Evolutionary conservation across 805 yeast genomes (phyloP).

Genomic region (Yamadazyma insecticola): DNA sequence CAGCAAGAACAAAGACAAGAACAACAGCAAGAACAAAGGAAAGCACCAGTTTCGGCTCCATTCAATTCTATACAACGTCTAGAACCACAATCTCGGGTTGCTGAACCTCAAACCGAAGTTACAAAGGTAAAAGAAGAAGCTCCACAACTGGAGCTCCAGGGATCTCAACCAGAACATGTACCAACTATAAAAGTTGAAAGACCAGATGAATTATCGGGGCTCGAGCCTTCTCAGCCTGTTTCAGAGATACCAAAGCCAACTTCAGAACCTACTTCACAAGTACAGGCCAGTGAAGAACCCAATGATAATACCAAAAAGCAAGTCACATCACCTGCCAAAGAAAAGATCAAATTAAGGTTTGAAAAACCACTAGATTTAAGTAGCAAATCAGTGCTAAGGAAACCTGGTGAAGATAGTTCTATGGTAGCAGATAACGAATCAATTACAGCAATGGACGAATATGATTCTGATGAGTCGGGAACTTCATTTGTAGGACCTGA

Average conservation of each 20-base stretch:
- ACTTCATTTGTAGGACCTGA: too few relatives aligned
- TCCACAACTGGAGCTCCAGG: too few relatives aligned
- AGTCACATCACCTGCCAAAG: too few relatives aligned
- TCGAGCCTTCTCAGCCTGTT: too few relatives aligned
- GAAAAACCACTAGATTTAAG: too few relatives aligned
- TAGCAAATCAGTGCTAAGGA: too few relatives aligned
- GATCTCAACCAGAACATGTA: background rate
- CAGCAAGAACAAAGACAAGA: background rate
- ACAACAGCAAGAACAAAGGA: background rate
- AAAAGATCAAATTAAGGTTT: too few relatives aligned
- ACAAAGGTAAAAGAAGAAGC: background rate
- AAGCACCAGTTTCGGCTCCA: background rate
- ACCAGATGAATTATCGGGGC: slow-evolving; percentile 1
- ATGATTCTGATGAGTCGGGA: too few relatives aligned
- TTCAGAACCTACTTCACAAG: background rate
- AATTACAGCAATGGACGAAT: background rate
- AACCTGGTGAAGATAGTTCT: slow-evolving; percentile 1
- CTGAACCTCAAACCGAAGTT: background rate
- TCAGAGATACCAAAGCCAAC: background rate
- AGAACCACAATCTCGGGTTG: background rate
- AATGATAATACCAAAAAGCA: too few relatives aligned
- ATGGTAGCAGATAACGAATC: too few relatives aligned
- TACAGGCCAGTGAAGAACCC: too few relatives aligned
- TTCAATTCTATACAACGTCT: background rate
- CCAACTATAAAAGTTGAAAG: slow-evolving; percentile 2